Conservation (phyloP, 345 rosid species). For the Moringa oleifera region DNA sequence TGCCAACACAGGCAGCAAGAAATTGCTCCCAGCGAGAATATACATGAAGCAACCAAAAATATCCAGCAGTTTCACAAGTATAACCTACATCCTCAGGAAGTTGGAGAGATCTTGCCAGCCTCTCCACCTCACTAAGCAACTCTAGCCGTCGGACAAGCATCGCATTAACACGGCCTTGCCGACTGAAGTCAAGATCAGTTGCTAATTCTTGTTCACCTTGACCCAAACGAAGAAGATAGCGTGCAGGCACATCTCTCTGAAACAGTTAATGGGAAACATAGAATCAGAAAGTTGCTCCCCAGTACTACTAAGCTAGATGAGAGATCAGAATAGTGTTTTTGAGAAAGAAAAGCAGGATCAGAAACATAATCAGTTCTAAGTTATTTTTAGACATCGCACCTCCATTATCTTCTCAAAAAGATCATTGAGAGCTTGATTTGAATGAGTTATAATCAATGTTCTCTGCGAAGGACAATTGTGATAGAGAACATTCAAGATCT, state of each 20-base stretch:
- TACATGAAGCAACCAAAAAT: constrained; percentile 97
- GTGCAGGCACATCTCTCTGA: constrained; percentile 99
- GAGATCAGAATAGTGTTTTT: constrained; percentile 1
- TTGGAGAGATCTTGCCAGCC: constrained; percentile 91
- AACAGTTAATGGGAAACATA: constrained; percentile 23
- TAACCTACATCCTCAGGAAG: constrained; percentile 98
- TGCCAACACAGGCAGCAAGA: constrained; percentile 80
- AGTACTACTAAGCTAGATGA: constrained; percentile 4
- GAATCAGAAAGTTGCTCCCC: constrained; percentile 10
- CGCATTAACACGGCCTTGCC: constrained; percentile 98
- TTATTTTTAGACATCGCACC: constrained; percentile 34
- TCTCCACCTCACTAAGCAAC: constrained; percentile 87
- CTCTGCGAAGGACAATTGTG: constrained; percentile 98
- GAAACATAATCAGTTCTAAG: no score
- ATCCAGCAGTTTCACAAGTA: constrained; percentile 99
- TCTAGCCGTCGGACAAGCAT: constrained; percentile 98
- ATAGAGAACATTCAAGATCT: constrained; percentile 87
- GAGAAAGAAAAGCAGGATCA: constrained; percentile 9
- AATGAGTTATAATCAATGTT: constrained; percentile 93
- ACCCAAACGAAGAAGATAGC: constrained; percentile 98
- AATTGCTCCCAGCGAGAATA: constrained; percentile 97
- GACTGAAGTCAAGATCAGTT: constrained; percentile 93
- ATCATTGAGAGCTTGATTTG: constrained; percentile 98
- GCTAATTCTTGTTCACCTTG: constrained; percentile 99
- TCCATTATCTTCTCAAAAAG: constrained; percentile 98